Conservation (phyloP, 1,139 yeast genomes). For the Scheffersomyces illinoinensis region DNA sequence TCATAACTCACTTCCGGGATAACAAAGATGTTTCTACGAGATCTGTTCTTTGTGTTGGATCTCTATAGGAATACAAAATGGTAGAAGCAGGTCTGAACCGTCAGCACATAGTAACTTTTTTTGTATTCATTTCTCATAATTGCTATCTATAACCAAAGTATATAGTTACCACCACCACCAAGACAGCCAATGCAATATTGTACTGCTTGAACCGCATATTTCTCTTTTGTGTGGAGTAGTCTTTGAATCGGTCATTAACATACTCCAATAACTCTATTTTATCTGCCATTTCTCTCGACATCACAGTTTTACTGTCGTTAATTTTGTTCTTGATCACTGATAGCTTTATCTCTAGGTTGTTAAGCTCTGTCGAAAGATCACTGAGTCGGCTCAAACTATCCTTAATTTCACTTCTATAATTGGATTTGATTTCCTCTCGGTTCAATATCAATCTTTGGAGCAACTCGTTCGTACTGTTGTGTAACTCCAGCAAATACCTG, state of each 20-base stretch:
- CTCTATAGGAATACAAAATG: neutral
- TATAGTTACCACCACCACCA: conserved; percentile 23
- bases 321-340: conserved; percentile 24
- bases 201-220: conserved; percentile 31
- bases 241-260: conserved; percentile 28
- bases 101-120: neutral
- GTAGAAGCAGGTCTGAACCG: neutral
- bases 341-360: conserved; percentile 29
- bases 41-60: neutral
- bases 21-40: neutral
- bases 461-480: conserved; percentile 11
- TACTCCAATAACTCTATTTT: conserved; percentile 36
- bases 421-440: conserved; percentile 18
- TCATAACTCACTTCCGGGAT: neutral
- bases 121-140: neutral
- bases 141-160: conserved; percentile 12
- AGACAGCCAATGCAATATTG: conserved; percentile 19
- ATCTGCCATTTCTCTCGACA: conserved; percentile 29
- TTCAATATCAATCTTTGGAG: conserved; percentile 14
- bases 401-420: conserved; percentile 28
- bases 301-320: conserved; percentile 25
- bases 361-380: conserved; percentile 26
- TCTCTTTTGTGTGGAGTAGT: conserved; percentile 25
- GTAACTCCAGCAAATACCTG: conserved; percentile 9
- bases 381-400: conserved; percentile 30